These are phyloP conservation scores for Phytophthora fragariaefolia DNA, from an alignment of 352 stramenopile genomes.

Conservation along the genomic window DNA sequence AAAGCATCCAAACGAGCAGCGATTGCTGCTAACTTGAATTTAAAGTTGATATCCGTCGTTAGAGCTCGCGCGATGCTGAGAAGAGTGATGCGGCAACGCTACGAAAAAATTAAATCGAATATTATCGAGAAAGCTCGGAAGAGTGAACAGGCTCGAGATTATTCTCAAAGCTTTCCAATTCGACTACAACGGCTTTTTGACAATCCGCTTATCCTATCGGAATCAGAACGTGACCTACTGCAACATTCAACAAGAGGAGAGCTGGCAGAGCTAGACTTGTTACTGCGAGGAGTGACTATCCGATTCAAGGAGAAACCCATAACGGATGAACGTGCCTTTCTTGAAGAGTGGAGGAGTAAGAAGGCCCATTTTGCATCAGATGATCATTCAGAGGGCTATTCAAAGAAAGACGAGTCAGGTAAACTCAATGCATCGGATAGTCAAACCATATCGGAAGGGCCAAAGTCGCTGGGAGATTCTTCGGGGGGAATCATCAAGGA, in stretches of 20 bases:
- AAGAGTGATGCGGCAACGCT: constrained; percentile 50
- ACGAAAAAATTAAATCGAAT: constrained; percentile 45
- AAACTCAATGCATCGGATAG: constrained; percentile 4
- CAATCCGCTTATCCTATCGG: constrained; percentile 41
- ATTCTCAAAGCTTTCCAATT: constrained; percentile 53
- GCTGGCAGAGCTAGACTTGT: constrained; percentile 32
- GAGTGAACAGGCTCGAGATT: constrained; percentile 64
- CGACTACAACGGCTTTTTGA: constrained; percentile 55
- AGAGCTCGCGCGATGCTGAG: constrained; percentile 55
- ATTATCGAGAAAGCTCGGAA: constrained; percentile 60
- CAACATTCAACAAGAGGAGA: constrained; percentile 43
- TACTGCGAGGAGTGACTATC: constrained; percentile 8
- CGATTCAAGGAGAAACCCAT: constrained; percentile 8
- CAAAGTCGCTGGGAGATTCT: constrained; percentile 6
- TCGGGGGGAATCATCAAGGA: constrained; percentile 31
- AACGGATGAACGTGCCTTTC: constrained; percentile 11
- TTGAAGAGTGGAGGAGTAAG: constrained; percentile 20
- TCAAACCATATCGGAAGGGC: not conserved
- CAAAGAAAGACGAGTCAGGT: not conserved
- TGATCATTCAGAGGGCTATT: constrained; percentile 10
- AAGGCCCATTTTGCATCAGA: constrained; percentile 13
- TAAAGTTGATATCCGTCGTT: constrained; percentile 54
- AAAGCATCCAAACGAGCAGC: constrained; percentile 44
- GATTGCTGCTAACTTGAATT: constrained; percentile 43
- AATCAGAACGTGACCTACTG: constrained; percentile 62